Evolutionary conservation across 2,329 filamentous ascomycete genomes (phyloP), one percentile per base, ranked within the genome.

Genomic region (Elsinoe fawcettii): DNA sequence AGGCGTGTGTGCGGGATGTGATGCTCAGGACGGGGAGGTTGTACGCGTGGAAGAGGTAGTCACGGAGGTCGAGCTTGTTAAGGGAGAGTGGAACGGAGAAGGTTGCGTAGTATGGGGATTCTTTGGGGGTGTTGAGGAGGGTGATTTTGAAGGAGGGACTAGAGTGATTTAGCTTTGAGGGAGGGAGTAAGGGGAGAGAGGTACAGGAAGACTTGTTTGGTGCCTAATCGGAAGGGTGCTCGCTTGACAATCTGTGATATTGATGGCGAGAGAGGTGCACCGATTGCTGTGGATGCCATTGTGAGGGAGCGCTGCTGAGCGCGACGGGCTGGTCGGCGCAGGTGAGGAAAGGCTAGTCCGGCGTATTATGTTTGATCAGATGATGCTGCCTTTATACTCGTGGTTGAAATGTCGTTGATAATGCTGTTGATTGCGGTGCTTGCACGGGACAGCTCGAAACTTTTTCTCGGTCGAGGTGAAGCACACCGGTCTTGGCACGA

Each of bases 31-130:
- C 82, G 62, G 85, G 80, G 60, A 97, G 85, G 60, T 81, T 79
- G 78, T 99, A 99, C 43, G 82, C 81, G 71, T 95, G 85, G 76
- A 83, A 88, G 61, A 99, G 85, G 77, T 97, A 99, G 76, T 96
- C 91, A 72, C 90, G 88, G 41, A 99, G 76, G 71, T 99, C 93
- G 73, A 97, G 86, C 76, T 99, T 99, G 79, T 90, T 95, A 79
- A 96, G 90, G 66, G 82, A 84, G 65, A 97, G 80, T 9, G 93
- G 93, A 30, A 96, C 92, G 67, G 86, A 80, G 82, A 99, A 99
- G 66, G 85, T 86, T 62, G 92, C 93, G 70, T 88, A 90, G 70
- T 84, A 86, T 18, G 91, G 84, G 6, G 88, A 85, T 56, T 88
- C 81, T 63, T 81, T 78, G 27, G 83, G 82, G 59, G 84, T 86